Evolutionary conservation across 106 monocot species (phyloP).

Genomic region (Dendrobium nobile): DNA sequence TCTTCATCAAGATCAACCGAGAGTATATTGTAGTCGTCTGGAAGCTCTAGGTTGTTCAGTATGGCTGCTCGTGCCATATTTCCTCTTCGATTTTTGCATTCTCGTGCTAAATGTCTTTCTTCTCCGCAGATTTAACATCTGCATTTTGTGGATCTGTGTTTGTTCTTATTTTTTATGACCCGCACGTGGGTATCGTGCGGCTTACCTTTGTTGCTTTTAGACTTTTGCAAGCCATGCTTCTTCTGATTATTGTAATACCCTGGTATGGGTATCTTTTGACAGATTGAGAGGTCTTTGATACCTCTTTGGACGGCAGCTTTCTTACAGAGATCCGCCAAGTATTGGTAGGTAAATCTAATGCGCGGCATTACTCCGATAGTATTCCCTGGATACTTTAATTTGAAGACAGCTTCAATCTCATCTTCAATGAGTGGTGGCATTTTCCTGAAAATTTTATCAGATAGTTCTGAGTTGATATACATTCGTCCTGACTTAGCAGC

Average conservation of each 20-base stretch:
- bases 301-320: background rate
- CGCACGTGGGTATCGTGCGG: too few species aligned
- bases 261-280: too few species aligned
- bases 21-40: background rate
- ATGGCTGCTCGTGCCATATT: constrained; percentile 1
- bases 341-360: background rate
- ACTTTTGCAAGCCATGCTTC: background rate
- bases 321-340: background rate
- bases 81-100: background rate
- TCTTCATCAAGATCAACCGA: too few species aligned
- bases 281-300: background rate
- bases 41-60: background rate
- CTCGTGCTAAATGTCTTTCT: background rate
- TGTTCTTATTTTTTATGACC: background rate
- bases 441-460: background rate
- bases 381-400: background rate
- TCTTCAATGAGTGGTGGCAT: background rate
- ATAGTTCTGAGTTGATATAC: background rate
- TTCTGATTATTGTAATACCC: too few species aligned
- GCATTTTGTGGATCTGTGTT: background rate
- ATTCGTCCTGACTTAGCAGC: background rate
- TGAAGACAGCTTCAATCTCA: background rate
- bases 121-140: background rate
- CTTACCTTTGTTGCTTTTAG: too few species aligned
- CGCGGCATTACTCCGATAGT: background rate